Conservation (phyloP, 257 asterid genomes). For the Knoxia roxburghii region DNA sequence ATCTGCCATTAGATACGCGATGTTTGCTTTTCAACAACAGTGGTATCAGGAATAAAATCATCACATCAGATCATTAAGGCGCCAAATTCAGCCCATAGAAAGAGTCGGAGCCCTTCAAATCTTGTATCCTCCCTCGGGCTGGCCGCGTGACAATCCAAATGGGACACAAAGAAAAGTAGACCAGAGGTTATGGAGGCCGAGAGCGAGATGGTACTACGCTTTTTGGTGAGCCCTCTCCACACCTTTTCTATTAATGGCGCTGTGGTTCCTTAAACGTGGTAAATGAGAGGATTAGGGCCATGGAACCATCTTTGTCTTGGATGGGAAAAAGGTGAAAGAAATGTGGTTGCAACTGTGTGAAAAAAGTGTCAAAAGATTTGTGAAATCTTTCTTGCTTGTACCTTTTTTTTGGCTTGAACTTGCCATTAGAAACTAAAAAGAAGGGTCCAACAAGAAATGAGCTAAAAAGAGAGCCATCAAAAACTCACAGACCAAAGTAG, state of each 20-base stretch:
- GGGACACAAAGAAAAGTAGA: too few relatives aligned
- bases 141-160: too few relatives aligned
- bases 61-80: constrained; percentile 16
- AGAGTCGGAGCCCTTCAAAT: too few relatives aligned
- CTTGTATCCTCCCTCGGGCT: too few relatives aligned
- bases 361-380: constrained; percentile 57
- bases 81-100: constrained; percentile 2
- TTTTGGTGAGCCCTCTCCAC: constrained; percentile 13
- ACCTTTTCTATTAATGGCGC: constrained; percentile 37
- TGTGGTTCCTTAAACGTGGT: constrained; percentile 31
- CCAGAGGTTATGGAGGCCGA: neutral
- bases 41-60: constrained; percentile 20
- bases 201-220: constrained; percentile 9
- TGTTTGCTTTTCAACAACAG: constrained; percentile 32
- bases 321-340: constrained; percentile 23
- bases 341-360: constrained; percentile 41
- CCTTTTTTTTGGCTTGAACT: constrained; percentile 25
- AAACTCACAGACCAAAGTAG: constrained; percentile 36
- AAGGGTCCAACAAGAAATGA: constrained; percentile 12
- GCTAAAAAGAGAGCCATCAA: constrained; percentile 25
- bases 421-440: constrained; percentile 28
- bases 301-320: constrained; percentile 24
- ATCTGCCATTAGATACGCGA: constrained; percentile 50
- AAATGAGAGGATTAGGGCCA: constrained; percentile 23
- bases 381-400: constrained; percentile 34